Conservation (phyloP, 2,329 filamentous ascomycete species). For the Diaporthe sp. region DNA sequence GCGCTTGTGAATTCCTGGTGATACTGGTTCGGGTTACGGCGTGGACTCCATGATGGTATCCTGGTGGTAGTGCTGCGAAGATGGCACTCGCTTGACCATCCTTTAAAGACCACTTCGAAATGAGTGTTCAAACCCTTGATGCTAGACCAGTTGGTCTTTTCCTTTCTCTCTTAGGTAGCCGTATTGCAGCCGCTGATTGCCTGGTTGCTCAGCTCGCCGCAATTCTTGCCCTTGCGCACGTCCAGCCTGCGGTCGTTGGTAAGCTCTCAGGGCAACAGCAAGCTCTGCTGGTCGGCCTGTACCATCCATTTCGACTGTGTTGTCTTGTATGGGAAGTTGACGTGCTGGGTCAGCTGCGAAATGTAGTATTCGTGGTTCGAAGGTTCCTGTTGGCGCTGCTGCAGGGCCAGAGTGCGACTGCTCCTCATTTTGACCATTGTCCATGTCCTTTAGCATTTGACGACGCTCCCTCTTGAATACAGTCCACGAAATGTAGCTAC, state of each 20-base stretch:
- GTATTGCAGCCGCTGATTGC: background rate
- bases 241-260: background rate
- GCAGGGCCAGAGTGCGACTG: no score
- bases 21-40: background rate
- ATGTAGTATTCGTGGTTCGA: no score
- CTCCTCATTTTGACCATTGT: background rate
- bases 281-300: background rate
- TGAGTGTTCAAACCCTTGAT: background rate
- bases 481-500: background rate
- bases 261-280: no score
- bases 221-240: background rate
- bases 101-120: background rate
- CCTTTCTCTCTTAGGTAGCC: background rate
- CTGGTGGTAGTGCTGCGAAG: no score
- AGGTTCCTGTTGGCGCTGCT: background rate
- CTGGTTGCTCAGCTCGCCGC: background rate
- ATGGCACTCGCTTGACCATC: no score
- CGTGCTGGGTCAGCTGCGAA: background rate
- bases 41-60: background rate
- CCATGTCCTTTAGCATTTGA: background rate
- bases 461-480: background rate
- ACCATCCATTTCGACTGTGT: background rate
- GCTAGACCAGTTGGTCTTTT: background rate
- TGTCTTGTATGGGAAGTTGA: background rate
- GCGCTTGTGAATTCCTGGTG: background rate